Evolutionary conservation across 2,329 filamentous ascomycete species (phyloP), one percentile per base, ranked within the genome.

Genomic region (Sporothrix brunneoviolacea): DNA sequence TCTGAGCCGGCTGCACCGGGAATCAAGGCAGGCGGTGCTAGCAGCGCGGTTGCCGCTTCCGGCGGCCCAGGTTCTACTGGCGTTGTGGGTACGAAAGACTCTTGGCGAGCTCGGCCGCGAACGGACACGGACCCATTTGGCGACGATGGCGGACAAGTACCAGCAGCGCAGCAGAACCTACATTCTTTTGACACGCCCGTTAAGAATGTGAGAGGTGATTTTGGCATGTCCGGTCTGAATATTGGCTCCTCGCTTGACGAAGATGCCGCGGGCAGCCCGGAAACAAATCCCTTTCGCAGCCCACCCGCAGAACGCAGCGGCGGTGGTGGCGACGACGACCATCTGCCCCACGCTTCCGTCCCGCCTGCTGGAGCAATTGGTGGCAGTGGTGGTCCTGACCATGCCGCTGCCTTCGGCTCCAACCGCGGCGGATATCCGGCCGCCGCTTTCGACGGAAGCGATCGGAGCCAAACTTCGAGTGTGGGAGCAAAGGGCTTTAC

Each of bases 201-300:
- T 19, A 80, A 80, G 62, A 75, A 70, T 5, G 72, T 70, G 4
- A 68, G 77, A 4, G 69, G 74, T 36, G 80, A 84, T 54, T 81
- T 84, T 59, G 80, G 80, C 39, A 81, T 84, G 76, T 70, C 77
- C 13, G 78, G 79, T 59, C 72, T 77, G 59, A 78, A 68, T 67
- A 74, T 72, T 62, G 81, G 64, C 66, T 75, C 75, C 45, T 73
- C 82, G 43, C 75, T 80, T 33, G 76, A 81, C 38, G 73, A 74
- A n/a, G 74, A 83, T 57, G 87, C 89, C 52, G 85, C 87, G 0
- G 80, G 88, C 62, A 97, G 91, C 64, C 93, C 93, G 0, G 88
- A 95, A 61, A 97, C 93, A 3, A 98, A 98, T 63, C 93, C 93
- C 2, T 98, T 93, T 64, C 88, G 91, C 57, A 97, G 91, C 65